These are phyloP conservation scores for Acanthamoeba castellanii DNA, from an alignment of 208 protist genomes.

Conservation along the genomic window DNA sequence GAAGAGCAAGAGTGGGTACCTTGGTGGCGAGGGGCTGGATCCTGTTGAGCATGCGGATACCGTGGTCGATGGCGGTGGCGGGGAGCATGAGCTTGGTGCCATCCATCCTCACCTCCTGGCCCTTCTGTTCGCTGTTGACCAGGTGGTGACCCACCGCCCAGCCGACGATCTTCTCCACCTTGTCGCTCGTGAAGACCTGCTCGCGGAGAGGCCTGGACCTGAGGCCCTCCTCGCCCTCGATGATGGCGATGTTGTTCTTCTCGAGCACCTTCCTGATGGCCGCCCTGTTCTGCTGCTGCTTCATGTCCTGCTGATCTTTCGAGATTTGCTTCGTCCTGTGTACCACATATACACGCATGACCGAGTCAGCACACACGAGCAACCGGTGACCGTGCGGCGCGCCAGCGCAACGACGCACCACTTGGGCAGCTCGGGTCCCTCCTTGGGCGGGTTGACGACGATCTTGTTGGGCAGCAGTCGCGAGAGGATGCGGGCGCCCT, in stretches of 20 bases:
- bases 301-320: conserved; percentile 63
- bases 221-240: conserved; percentile 31
- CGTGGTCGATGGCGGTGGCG: conserved; percentile 50
- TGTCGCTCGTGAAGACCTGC: conserved; percentile 65
- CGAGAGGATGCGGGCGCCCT: conserved; percentile 26
- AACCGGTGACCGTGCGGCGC: not conserved
- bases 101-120: not conserved
- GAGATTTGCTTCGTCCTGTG: conserved; percentile 50
- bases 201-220: not conserved
- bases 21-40: conserved; percentile 20
- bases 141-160: conserved; percentile 77
- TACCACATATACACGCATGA: not conserved
- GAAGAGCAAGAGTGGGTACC: not conserved
- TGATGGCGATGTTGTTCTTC: conserved; percentile 66
- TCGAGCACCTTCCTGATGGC: conserved; percentile 70
- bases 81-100: conserved; percentile 61
- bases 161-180: conserved; percentile 78
- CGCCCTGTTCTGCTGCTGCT: conserved; percentile 72
- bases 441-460: conserved; percentile 59
- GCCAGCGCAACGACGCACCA: not conserved
- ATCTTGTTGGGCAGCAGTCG: conserved; percentile 68
- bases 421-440: conserved; percentile 43
- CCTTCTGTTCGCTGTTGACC: not conserved
- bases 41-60: conserved; percentile 71
- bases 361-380: not conserved